These are phyloP conservation scores for Monilinia aucupariae DNA, from an alignment of 2,329 filamentous ascomycete genomes.

Conservation along the genomic window DNA sequence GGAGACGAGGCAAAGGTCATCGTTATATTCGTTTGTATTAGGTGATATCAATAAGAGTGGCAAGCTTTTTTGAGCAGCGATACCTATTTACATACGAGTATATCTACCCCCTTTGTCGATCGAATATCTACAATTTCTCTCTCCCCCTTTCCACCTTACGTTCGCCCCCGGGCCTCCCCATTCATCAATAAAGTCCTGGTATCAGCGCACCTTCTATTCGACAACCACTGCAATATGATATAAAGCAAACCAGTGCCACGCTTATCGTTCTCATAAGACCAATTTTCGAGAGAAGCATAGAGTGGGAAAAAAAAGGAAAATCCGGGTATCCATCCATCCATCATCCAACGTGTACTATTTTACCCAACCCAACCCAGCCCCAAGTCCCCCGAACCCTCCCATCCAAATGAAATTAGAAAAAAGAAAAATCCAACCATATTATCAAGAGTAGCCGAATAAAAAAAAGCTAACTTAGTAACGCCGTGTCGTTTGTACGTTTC, in stretches of 20 bases:
- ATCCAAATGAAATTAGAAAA: not conserved
- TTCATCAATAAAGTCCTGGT: not conserved
- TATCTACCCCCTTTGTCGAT: not conserved
- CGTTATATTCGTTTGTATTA: not conserved
- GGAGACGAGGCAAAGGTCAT: not conserved
- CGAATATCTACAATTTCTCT: conserved; percentile 1
- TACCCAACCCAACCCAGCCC: not conserved
- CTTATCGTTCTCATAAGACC: not conserved
- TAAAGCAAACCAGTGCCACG: conserved; percentile 1
- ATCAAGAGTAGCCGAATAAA: not conserved
- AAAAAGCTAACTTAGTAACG: not conserved
- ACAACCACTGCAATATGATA: not conserved
- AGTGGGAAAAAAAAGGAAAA: not conserved
- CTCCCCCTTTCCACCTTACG: not conserved
- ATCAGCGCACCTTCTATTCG: conserved; percentile 2
- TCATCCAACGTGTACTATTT: conserved; percentile 5
- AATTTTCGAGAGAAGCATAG: not conserved
- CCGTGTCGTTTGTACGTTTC: conserved; percentile 6
- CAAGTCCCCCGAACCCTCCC: not conserved
- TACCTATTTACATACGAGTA: conserved; percentile 1
- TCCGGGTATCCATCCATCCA: conserved; percentile 11
- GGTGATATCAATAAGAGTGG: not conserved
- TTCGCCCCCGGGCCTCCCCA: too few relatives aligned
- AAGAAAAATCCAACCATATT: not conserved
- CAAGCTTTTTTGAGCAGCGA: not conserved